Base-by-base conservation (phyloP, 2,329 filamentous ascomycete genomes). In the Fusarium sacchari region DNA sequence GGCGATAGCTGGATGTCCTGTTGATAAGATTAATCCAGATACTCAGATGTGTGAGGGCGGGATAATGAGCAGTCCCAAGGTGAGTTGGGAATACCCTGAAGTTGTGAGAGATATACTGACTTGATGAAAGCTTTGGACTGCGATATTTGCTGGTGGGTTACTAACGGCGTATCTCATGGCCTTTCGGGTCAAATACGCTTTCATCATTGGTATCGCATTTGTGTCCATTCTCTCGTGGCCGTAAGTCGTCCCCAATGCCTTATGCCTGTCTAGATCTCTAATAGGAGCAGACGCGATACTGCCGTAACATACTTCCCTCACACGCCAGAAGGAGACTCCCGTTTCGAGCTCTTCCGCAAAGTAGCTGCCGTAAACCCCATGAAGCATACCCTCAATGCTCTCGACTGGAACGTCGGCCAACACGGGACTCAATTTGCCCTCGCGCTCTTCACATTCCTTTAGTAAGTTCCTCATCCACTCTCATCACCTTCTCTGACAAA, bases 221-320 rank as follows among this genome's bases (percentile, higher is more conserved):
- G 93, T 95, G 24, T 93, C 91, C 40, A 92, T 95, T 80, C 93
- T 94, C 79, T 95, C 93, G 17, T 96, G 93, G 93, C 93, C 93
- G 1, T 88, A 93, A 32, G 83, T 85, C 9, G n/a, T 6, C 28
- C 5, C 2, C 1, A 15, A 13, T 7, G 1, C 10, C 13, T 15
- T 1, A 1, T 10, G 6, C 18, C 1, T n/a, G 5, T 14, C 7
- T 4, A 0, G 3, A 1, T 6, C 4, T 34, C 60, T 65, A 12
- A 73, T 7, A 7, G 1, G 5, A 20, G 7, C 30, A 76, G 74
- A n/a, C 74, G 74, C 7, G 42, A 43, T 5, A 95, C 93, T 0
- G 79, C 86, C 0, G 89, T 96, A 53, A 95, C 93, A 3, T 93
- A 92, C 81, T 96, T 96, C 82, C 93, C 93, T 0, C 84, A 94